Base-by-base conservation (phyloP, 345 rosid genomes). In the Boechera divaricarpa region DNA sequence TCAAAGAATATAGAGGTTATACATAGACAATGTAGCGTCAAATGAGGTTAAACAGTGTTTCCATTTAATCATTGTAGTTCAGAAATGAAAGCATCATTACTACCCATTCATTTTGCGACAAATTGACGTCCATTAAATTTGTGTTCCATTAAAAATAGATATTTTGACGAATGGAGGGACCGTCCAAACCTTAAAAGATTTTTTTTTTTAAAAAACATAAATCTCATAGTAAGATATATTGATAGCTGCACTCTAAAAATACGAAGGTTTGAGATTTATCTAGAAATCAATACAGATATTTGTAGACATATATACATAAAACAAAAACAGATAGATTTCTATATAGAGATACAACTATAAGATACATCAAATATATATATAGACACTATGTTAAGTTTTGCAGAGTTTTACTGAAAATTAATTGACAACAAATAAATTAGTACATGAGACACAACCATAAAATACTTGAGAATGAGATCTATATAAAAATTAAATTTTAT, bases 81-180 rank as follows among this genome's bases (percentile, higher is more conserved):
- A 35, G 49, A 72, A 72, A 48, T 24, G 59, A 61, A 72, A 73
- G 28, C 24, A 31, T 63, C 54, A 31, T 3, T 53, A 41, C 10
- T 41, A 36, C 13, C 77, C 71, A 73, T 32, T 64, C 70, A 64
- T 42, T 54, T 73, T 41, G 55, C 8, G 63, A 21, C 44, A 73
- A 62, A 63, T 29, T 73, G 77, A 63, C 63, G 3, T 41, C 63
- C 77, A 72, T 11, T 53, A 21, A 28, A 10, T 1, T 42, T 42
- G 9, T 55, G 42, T 64, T 64, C 54, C 55, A 53, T 21, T 21
- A 21, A 21, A 21, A 21, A 21, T 21, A 1, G 21, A 21, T 21
- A 21, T 21, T 21, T 1, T 21, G 1, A 21, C 21, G 21, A 21
- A 21, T 21, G 21, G 21, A 21, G 21, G 21, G 21, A 21, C 21